phyloP scores from a whole-genome alignment of 2,329 filamentous ascomycete genomes.

The Pestalotiopsis sp. region DNA sequence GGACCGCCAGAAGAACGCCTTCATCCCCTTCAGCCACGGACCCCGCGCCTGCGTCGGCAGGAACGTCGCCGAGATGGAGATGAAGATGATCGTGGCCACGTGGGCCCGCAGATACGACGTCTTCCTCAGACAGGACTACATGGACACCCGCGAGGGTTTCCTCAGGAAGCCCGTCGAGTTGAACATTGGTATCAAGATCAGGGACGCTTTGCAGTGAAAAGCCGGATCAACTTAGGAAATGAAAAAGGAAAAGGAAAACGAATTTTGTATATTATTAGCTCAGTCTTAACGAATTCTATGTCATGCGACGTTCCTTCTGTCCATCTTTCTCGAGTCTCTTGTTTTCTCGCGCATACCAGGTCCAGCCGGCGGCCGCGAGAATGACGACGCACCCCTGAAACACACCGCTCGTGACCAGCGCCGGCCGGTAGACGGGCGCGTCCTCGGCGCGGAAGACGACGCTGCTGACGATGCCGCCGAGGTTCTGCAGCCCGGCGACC shows the following conservation, averaged over 20 bases:
- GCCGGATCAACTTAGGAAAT: neutral
- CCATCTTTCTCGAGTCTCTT: neutral
- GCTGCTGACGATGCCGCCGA: slow-evolving; percentile 22
- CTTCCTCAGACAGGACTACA: slow-evolving; percentile 54
- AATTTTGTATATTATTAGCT: neutral
- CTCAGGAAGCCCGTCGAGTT: slow-evolving; percentile 77
- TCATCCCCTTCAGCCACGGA: slow-evolving; percentile 75
- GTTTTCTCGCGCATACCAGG: neutral
- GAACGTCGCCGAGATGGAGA: slow-evolving; percentile 88
- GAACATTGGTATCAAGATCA: slow-evolving; percentile 63
- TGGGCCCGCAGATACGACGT: slow-evolving; percentile 59
- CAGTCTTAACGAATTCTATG: neutral
- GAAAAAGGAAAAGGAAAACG: neutral
- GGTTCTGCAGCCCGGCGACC: slow-evolving; percentile 18
- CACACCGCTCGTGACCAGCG: slow-evolving; percentile 17
- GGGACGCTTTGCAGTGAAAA: slow-evolving; percentile 27
- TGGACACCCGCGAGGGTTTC: slow-evolving; percentile 82
- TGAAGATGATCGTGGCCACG: slow-evolving; percentile 76
- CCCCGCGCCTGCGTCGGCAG: slow-evolving; percentile 74
- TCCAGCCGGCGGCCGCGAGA: neutral
- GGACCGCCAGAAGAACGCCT: slow-evolving; percentile 70
- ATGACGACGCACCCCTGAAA: slow-evolving; percentile 5
- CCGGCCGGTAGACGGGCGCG: slow-evolving; percentile 23
- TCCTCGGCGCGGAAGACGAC: slow-evolving; percentile 20
- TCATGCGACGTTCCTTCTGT: neutral